Evolutionary conservation across 2,329 filamentous ascomycete species (phyloP), one percentile per base, ranked within the genome.

Genomic region (Fusarium stilboides): DNA sequence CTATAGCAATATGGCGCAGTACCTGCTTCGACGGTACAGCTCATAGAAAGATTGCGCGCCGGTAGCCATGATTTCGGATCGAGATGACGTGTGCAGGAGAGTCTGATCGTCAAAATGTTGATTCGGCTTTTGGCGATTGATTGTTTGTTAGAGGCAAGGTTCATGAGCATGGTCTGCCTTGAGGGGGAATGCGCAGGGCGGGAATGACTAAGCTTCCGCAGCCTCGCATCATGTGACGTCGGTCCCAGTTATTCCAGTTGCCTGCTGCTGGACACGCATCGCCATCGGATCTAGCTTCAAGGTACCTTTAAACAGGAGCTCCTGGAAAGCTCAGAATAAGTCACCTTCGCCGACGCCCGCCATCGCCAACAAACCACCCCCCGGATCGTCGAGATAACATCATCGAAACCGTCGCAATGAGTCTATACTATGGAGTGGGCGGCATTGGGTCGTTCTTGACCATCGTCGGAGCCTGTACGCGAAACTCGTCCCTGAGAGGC

Each of bases 21-120:
- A 98, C 96, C 95, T 98, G 89, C 94, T 97, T 85, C 94, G 92
- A 76, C 96, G 93, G 82, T 99, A 99, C 78, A 99, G 91, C 88
- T 99, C 96, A 82, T 98, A 99, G 85, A 87, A 91, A 34, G 87
- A 87, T 79, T 88, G 86, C 68, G 80, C 81, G 65, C 79, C 82
- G 47, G 83, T 80, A 60, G 87, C 83, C 82, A 87, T 87, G 37
- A 49, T 77, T 43, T 33, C 58, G 17, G 40, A 26, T 49, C 45
- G 31, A 37, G 26, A 55, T 43, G 34, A 28, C n/a, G 39, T 36
- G 54, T 10, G 46, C 24, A 31, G n/a, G 13, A 33, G n/a, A 22
- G 39, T 31, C 19, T 24, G 24, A 14, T 44, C 19, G 28, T 54
- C n/a, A 36, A 42, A 45, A 44, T 40, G 15, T 31, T 55, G 28